These are phyloP conservation scores for Botrytis cinerea DNA, from an alignment of 2,329 filamentous ascomycete genomes.

Conservation along the genomic window DNA sequence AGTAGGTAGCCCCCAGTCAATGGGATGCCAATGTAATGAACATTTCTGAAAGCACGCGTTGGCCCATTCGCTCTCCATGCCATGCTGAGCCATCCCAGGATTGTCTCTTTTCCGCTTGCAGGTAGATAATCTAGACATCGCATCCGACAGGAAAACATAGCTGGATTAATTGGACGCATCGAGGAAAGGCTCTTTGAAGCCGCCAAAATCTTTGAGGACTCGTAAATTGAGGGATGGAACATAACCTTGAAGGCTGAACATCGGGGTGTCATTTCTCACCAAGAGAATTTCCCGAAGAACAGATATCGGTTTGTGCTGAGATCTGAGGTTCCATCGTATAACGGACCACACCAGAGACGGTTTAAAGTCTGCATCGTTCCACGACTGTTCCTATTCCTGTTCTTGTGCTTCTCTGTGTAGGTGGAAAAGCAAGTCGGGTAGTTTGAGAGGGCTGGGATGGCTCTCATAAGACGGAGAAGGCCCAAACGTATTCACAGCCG, in stretches of 20 bases:
- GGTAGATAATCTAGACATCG: background rate
- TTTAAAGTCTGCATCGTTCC: background rate
- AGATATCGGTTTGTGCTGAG: background rate
- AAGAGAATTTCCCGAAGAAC: background rate
- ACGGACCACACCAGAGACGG: background rate
- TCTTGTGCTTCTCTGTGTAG: background rate
- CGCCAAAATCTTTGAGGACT: background rate
- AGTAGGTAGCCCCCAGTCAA: background rate
- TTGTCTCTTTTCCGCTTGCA: background rate
- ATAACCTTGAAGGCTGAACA: background rate
- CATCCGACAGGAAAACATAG: background rate
- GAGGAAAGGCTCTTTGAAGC: too few relatives aligned
- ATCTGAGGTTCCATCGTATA: background rate
- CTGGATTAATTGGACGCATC: too few relatives aligned
- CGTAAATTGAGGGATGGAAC: background rate
- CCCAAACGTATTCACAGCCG: background rate
- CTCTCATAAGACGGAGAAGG: background rate
- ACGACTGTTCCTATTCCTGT: background rate
- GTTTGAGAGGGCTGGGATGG: background rate
- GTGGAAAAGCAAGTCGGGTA: background rate
- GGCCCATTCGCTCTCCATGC: background rate
- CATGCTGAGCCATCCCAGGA: background rate
- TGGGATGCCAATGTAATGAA: background rate
- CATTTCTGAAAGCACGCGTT: background rate
- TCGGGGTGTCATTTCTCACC: background rate